Base-by-base conservation (phyloP, 164 flowering plant genomes). In the Houttuynia cordata region DNA sequence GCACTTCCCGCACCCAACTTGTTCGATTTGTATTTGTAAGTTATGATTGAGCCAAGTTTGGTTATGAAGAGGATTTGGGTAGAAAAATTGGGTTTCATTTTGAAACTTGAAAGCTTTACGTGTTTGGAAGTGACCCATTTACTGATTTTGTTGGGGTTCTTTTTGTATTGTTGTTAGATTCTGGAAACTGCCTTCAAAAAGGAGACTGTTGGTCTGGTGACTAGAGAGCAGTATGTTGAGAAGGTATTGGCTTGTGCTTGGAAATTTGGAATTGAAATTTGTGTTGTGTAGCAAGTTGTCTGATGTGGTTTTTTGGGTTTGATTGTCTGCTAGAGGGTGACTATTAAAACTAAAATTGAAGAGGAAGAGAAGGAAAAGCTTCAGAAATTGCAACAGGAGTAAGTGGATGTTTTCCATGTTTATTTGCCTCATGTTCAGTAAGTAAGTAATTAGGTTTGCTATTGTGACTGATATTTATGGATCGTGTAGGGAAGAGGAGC, bases 331-430 rank as follows among this genome's bases (percentile, higher is more conserved):
- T 62, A 92, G 98, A 84, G 98, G 76, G 96, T 87, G 37, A 90
- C 83, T 66, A 87, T 93, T 39, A 79, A 82, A 54, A 93, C 74
- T 67, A 93, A 87, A 70, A 59, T 93, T 63, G 97, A 93, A 67
- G 98, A 93, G 74, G 98, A 93, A 76, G 98, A 93, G 76, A 93
- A 90, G 77, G 98, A 93, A 79, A 89, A 90, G 67, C 91, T 86
- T 64, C 95, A 81, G 70, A 93, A 90, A 80, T 72, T 83, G 62
- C 99, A 85, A 58, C 92, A 90, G 78, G 96, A 93, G 97, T 93
- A 70, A 78, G 95, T 83, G 23, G n/a, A 62, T n/a, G 13, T 42
- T 20, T 54, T 57, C 1, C n/a, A 25, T 18, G 47, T 12, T 18
- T 15, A 7, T 57, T 57, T 57, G 10, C 0, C 14, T 19, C 9